Evolutionary conservation across 345 rosid genomes (phyloP).

Genomic region (Brassica incana): DNA sequence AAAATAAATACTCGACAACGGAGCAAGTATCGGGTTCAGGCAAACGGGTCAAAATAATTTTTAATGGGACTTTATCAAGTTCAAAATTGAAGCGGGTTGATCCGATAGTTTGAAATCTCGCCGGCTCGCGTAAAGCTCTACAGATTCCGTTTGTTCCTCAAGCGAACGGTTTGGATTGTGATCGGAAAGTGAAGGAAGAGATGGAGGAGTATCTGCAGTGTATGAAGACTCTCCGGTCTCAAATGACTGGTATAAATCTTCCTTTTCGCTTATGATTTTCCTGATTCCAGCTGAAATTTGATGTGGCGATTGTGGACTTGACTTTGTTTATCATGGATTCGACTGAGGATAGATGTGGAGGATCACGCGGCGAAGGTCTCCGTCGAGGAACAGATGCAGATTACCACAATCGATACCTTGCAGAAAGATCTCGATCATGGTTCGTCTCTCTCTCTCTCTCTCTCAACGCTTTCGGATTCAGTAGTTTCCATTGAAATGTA

Average conservation of each 20-base stretch:
- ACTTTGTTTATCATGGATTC: not conserved
- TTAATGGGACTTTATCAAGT: not conserved
- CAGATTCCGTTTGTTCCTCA: not conserved
- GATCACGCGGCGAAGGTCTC: slow-evolving; percentile 76
- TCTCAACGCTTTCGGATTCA: not conserved
- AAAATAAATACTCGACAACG: not conserved
- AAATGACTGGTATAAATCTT: slow-evolving; percentile 60
- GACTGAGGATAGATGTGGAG: slow-evolving; percentile 57
- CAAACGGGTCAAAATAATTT: not conserved
- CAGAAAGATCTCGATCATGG: slow-evolving; percentile 60
- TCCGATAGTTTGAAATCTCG: not conserved
- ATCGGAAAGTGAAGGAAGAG: slow-evolving; percentile 29
- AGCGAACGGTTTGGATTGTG: not conserved
- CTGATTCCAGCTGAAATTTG: not conserved
- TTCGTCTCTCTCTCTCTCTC: slow-evolving; percentile 19
- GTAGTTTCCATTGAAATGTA: not conserved
- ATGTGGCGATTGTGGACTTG: slow-evolving; percentile 6
- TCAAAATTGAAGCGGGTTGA: slow-evolving; percentile 4
- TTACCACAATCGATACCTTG: slow-evolving; percentile 54
- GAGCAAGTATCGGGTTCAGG: not conserved
- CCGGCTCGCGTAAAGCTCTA: not conserved
- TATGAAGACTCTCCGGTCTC: slow-evolving; percentile 74
- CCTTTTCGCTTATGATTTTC: not conserved
- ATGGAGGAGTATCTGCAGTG: slow-evolving; percentile 89
- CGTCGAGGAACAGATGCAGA: slow-evolving; percentile 63